Base-by-base conservation (phyloP, 2,329 filamentous ascomycete genomes). In the Sarocladiaceae sp. region DNA sequence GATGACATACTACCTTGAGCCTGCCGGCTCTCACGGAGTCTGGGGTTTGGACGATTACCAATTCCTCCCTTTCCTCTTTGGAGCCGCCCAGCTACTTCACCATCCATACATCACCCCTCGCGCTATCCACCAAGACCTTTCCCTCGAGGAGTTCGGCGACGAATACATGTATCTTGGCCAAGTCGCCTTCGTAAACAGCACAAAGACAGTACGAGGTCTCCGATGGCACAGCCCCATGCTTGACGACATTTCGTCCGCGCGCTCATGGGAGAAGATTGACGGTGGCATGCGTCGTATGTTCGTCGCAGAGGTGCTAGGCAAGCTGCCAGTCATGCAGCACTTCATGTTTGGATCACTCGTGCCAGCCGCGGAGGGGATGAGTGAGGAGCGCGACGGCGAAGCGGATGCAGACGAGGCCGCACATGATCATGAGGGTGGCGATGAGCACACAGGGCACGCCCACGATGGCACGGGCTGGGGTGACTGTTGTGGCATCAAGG, bases 21-120 rank as follows among this genome's bases (percentile, higher is more conserved):
- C 94, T 2, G 94, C 94, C 0, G 94, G 94, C 13, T 97, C 93
- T 1, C 94, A 99, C 66, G 94, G 94, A 36, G 94, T 99, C 22
- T 99, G 94, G 94, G 94, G 94, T 17, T 75, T 99, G 2, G 94
- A 99, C 63, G 94, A 99, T 68, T 97, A 99, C 71, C 92, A 95
- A 59, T 99, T 99, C 71, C 74, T 97, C 1, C 94, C 95, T 0
- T 99, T 97, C 66, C 80, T 99, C 12, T 95, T 97, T 57, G 94
- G 94, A 18, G 91, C 94, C 31, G 87, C 91, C 22, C 95, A 99
- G 70, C 80, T 97, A 17, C 76, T 94, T 15, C 83, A 89, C 57
- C 94, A 99, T 65, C 87, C 76, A 37, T 96, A 80, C 67, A 88
- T 88, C 66, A 96, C 81, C 26, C 89, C 82, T 44, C 80, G 83